Evolutionary conservation across 345 rosid genomes (phyloP).

Genomic region (Populus pruinosa): DNA sequence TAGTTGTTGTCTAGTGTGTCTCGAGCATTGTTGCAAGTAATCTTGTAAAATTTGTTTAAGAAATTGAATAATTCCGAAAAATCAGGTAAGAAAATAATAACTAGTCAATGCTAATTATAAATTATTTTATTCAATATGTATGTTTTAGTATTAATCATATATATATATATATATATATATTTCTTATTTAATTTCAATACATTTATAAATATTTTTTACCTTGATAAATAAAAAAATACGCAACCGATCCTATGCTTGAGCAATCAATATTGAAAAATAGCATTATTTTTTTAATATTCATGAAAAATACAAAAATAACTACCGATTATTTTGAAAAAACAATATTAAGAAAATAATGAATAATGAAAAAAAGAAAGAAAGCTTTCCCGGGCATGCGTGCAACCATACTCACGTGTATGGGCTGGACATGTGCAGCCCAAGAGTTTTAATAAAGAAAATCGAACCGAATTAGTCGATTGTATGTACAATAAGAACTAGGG

Average conservation of each 20-base stretch:
- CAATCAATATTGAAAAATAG: not conserved
- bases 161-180: too few relatives aligned
- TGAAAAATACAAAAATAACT: too few relatives aligned
- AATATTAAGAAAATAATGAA: too few relatives aligned
- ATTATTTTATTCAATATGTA: too few relatives aligned
- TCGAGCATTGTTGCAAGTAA: too few relatives aligned
- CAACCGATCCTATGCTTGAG: not conserved
- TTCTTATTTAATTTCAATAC: too few relatives aligned
- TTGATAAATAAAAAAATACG: not conserved
- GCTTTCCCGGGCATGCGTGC: not conserved
- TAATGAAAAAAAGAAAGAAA: too few relatives aligned
- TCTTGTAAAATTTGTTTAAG: too few relatives aligned
- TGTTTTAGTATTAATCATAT: not conserved
- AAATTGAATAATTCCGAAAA: not conserved
- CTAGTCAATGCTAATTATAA: too few relatives aligned
- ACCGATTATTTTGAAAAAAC: too few relatives aligned
- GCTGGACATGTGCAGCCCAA: not conserved
- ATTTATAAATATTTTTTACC: not conserved
- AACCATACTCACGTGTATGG: not conserved
- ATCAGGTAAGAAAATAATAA: not conserved
- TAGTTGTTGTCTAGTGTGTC: too few relatives aligned
- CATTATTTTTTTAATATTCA: too few relatives aligned
- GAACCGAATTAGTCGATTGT: not conserved
- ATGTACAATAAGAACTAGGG: not conserved
- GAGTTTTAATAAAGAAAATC: not conserved